Conservation (phyloP, 495 filamentous ascomycete genomes). For the Aspergillus cavernicola region DNA sequence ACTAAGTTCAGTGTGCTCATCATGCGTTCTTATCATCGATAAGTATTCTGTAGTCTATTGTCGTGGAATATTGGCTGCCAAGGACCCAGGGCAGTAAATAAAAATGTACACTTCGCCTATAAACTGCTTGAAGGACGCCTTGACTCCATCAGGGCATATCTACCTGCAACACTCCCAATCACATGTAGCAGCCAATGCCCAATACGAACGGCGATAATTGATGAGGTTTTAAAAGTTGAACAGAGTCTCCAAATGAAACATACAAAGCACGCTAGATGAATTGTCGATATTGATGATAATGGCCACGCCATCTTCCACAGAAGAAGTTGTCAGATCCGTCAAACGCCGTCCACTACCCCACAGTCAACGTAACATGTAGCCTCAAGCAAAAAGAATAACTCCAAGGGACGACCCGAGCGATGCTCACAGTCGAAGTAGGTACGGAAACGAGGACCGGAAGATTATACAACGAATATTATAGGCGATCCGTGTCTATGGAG, state of each 20-base stretch:
- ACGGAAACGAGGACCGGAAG: slow-evolving; percentile 32
- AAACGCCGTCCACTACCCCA: slow-evolving; percentile 43
- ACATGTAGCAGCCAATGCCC: too few relatives aligned
- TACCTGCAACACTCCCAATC: too few relatives aligned
- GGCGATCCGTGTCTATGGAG: slow-evolving; percentile 44
- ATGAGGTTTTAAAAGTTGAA: background rate
- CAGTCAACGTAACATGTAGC: slow-evolving; percentile 36
- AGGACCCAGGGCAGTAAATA: too few relatives aligned
- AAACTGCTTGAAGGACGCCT: too few relatives aligned
- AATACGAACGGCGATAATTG: background rate
- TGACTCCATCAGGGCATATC: too few relatives aligned
- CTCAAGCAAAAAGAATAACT: slow-evolving; percentile 36
- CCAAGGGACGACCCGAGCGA: slow-evolving; percentile 33
- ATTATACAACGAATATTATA: slow-evolving; percentile 32
- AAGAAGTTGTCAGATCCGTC: slow-evolving; percentile 43
- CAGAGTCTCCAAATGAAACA: slow-evolving; percentile 21
- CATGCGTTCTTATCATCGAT: too few relatives aligned
- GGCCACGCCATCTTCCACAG: slow-evolving; percentile 35
- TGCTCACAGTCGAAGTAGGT: slow-evolving; percentile 35
- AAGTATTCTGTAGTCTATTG: too few relatives aligned
- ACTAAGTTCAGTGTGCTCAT: too few relatives aligned
- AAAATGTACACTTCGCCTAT: too few relatives aligned
- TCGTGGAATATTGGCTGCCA: too few relatives aligned
- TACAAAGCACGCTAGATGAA: slow-evolving; percentile 43
- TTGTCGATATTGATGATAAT: slow-evolving; percentile 42